Conservation (phyloP, 73 alveolate genomes). For the Breviolum minutum region DNA sequence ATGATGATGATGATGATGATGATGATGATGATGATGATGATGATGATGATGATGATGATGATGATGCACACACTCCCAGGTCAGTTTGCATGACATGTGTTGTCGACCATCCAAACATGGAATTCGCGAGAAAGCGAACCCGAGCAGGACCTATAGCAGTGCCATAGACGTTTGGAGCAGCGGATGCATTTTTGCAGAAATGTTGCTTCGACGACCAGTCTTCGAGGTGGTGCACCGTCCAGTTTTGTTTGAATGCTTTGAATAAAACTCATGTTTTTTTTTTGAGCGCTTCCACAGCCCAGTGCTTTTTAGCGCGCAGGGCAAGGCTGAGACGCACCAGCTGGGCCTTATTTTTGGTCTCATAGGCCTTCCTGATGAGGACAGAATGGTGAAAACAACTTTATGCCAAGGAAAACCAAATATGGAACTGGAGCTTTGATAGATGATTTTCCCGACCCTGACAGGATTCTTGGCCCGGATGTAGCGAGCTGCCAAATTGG, state of each 20-base stretch:
- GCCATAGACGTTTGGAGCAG: slow-evolving; percentile 98
- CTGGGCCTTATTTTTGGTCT: slow-evolving; percentile 96
- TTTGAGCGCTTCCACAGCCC: not conserved
- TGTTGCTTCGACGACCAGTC: slow-evolving; percentile 97
- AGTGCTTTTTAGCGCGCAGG: slow-evolving; percentile 31
- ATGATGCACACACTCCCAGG: too few species aligned
- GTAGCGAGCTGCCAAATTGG: slow-evolving; percentile 63
- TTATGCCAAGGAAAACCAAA: too few species aligned
- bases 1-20: too few species aligned
- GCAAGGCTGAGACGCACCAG: slow-evolving; percentile 98
- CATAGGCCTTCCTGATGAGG: slow-evolving; percentile 62
- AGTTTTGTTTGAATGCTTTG: not conserved
- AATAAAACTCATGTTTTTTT: not conserved
- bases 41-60: too few species aligned
- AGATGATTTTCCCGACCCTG: too few species aligned
- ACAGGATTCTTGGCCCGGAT: slow-evolving; percentile 87
- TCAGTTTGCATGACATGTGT: too few species aligned
- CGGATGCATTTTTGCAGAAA: slow-evolving; percentile 99
- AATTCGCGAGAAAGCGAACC: not conserved
- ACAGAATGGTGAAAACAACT: too few species aligned
- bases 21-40: too few species aligned
- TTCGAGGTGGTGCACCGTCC: slow-evolving; percentile 94
- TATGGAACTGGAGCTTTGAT: too few species aligned
- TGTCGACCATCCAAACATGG: too few species aligned
- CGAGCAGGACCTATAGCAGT: slow-evolving; percentile 95